Evolutionary conservation across 768 basidiomycete genomes (phyloP).

Genomic region (Psilocybe cyanescens): DNA sequence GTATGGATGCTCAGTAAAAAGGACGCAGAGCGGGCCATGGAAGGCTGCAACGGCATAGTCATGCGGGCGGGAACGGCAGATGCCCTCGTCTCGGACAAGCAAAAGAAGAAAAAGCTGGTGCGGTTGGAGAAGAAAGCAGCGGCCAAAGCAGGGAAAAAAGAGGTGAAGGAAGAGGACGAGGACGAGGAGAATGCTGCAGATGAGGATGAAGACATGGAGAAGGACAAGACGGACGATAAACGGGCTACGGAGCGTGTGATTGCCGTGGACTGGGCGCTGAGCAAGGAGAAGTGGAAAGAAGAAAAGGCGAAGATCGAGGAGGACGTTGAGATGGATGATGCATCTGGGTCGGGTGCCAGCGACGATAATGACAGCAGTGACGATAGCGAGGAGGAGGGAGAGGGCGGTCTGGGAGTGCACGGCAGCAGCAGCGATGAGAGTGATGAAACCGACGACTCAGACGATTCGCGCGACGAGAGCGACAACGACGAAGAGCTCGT

Average conservation of each 20-base stretch:
- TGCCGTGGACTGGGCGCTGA: constrained; percentile 96
- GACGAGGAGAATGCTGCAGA: constrained; percentile 32
- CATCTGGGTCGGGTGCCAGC: constrained; percentile 30
- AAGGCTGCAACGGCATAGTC: constrained; percentile 76
- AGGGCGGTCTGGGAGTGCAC: constrained; percentile 50
- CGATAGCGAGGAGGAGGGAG: constrained; percentile 33
- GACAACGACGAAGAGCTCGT: constrained; percentile 46
- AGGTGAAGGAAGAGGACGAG: constrained; percentile 27
- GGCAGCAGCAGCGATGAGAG: constrained; percentile 42
- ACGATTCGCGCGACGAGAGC: constrained; percentile 32
- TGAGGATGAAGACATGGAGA: constrained; percentile 32
- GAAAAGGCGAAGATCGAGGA: constrained; percentile 61
- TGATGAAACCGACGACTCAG: constrained; percentile 35
- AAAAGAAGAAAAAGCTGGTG: constrained; percentile 67
- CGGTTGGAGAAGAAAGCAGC: constrained; percentile 56
- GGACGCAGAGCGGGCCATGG: constrained; percentile 83
- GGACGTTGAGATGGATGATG: constrained; percentile 40
- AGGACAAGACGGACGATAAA: constrained; percentile 34
- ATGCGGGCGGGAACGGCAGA: constrained; percentile 67
- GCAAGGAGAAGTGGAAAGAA: constrained; percentile 91
- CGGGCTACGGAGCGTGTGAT: constrained; percentile 62
- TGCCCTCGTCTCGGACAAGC: constrained; percentile 59
- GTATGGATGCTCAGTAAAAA: constrained; percentile 90
- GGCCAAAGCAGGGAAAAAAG: constrained; percentile 35
- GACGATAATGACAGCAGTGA: constrained; percentile 24